Evolutionary conservation across 345 rosid species (phyloP).

Genomic region (Pistacia atlantica): DNA sequence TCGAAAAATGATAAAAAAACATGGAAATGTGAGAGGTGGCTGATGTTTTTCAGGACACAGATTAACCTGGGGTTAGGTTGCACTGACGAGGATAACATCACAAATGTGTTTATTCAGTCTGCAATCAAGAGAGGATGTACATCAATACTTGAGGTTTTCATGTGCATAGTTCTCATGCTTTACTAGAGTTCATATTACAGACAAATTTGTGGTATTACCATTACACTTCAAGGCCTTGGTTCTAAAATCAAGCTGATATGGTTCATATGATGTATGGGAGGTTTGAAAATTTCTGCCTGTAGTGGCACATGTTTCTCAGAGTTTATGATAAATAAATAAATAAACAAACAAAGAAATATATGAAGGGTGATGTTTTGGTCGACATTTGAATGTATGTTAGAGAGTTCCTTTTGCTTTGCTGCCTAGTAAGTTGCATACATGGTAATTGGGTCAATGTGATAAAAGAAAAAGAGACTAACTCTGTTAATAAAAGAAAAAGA

Average conservation of each 20-base stretch:
- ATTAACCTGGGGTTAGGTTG: not conserved
- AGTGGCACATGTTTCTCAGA: not conserved
- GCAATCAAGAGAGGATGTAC: not conserved
- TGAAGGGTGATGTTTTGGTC: not conserved
- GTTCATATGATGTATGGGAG: not conserved
- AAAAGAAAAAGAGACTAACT: not conserved
- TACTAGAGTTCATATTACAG: not conserved
- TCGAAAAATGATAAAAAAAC: too few species aligned
- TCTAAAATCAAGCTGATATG: not conserved
- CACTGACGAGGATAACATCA: not conserved
- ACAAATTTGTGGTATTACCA: not conserved
- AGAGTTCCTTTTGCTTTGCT: constrained; percentile 4
- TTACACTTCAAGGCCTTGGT: not conserved
- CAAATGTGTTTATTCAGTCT: not conserved
- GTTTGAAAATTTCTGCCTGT: not conserved
- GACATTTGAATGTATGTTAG: not conserved
- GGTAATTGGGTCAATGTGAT: not conserved
- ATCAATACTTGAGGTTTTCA: not conserved
- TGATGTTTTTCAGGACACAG: not conserved
- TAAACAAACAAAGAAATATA: not conserved
- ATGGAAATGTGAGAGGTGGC: not conserved
- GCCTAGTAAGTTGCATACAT: too few species aligned
- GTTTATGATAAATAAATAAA: not conserved
- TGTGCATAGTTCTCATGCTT: not conserved
- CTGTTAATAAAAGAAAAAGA: not conserved